phyloP scores from a whole-genome alignment of 495 filamentous ascomycete species.

The Rhypophila decipiens region DNA sequence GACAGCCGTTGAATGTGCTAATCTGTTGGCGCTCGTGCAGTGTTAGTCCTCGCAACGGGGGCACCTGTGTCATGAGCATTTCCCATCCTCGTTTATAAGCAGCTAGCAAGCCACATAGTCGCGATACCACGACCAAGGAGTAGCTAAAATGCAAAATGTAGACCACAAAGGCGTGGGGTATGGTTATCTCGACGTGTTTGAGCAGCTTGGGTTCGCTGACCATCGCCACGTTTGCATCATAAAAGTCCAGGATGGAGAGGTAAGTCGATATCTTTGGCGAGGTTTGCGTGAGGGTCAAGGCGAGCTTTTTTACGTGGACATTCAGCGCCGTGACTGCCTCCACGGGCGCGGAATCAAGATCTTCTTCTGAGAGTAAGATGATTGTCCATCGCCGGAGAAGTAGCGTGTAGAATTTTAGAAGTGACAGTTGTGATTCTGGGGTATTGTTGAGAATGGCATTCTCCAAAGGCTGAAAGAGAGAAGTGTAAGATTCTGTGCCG shows the following conservation, averaged over 20 bases:
- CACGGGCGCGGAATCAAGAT: slow-evolving; percentile 17
- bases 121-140: slow-evolving; percentile 58
- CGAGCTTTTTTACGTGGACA: slow-evolving; percentile 54
- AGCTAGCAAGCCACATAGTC: slow-evolving; percentile 61
- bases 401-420: slow-evolving; percentile 66
- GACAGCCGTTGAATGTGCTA: slow-evolving; percentile 71
- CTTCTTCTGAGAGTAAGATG: slow-evolving; percentile 24
- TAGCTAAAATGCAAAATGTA: slow-evolving; percentile 64
- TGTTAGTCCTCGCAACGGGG: slow-evolving; percentile 17
- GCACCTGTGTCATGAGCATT: slow-evolving; percentile 37
- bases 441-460: slow-evolving; percentile 46
- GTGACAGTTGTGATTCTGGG: slow-evolving; percentile 40
- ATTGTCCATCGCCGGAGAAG: slow-evolving; percentile 66
- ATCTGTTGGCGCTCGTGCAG: slow-evolving; percentile 49
- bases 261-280: slow-evolving; percentile 28
- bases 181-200: slow-evolving; percentile 51
- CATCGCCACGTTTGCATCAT: slow-evolving; percentile 51
- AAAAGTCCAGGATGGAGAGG: slow-evolving; percentile 61
- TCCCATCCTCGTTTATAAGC: slow-evolving; percentile 73
- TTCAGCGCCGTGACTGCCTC: slow-evolving; percentile 42
- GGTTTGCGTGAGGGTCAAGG: slow-evolving; percentile 54
- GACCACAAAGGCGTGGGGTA: slow-evolving; percentile 61
- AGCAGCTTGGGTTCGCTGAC: slow-evolving; percentile 49
- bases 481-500: slow-evolving; percentile 41
- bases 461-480: slow-evolving; percentile 54